Conservation (phyloP, 2,329 filamentous ascomycete species). For the Blumeria hordei region DNA sequence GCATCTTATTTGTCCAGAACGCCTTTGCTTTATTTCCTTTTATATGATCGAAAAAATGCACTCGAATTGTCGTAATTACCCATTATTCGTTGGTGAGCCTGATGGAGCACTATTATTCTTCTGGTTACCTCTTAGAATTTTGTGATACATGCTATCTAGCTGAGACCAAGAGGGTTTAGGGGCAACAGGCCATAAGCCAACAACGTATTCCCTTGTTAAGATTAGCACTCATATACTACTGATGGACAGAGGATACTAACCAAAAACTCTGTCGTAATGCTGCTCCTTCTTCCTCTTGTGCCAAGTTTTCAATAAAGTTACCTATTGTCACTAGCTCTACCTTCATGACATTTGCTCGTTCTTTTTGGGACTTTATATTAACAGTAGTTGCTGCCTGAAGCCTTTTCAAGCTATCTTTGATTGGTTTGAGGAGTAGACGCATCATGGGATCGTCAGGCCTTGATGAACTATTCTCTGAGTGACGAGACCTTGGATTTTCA, state of each 20-base stretch:
- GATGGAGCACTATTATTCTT: conserved; percentile 3
- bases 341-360: conserved; percentile 35
- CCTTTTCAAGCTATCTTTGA: conserved; percentile 32
- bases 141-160: conserved; percentile 13
- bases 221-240: conserved; percentile 2
- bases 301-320: conserved; percentile 28
- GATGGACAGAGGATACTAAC: conserved; percentile 7
- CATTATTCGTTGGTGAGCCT: conserved; percentile 4
- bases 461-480: background rate
- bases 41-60: too few species aligned
- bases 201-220: conserved; percentile 13
- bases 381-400: conserved; percentile 37
- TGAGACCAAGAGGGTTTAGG: conserved; percentile 10
- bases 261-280: conserved; percentile 12
- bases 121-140: conserved; percentile 7
- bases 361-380: conserved; percentile 35
- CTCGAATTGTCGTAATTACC: background rate
- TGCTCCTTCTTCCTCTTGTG: conserved; percentile 9
- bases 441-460: conserved; percentile 22
- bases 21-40: too few species aligned
- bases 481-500: background rate
- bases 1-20: too few species aligned
- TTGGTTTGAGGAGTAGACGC: conserved; percentile 27
- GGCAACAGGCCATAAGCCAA: conserved; percentile 14
- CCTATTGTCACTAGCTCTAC: conserved; percentile 35